phyloP scores from a whole-genome alignment of 1,284 basidiomycete species.

The Naganishia sp. region DNA sequence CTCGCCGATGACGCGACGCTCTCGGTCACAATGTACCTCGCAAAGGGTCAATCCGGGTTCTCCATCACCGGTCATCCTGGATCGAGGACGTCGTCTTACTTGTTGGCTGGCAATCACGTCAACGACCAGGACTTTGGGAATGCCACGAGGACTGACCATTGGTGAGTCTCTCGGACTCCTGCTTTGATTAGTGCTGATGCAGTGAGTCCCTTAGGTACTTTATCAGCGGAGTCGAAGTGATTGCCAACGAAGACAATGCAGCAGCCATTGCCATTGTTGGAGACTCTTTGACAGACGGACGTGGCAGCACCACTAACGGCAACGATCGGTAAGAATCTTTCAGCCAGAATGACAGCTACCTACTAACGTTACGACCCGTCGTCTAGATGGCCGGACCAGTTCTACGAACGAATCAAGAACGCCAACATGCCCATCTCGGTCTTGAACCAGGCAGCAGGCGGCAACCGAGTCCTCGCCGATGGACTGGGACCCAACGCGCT shows the following conservation, averaged over 20 bases:
- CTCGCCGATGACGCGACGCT: constrained; percentile 12
- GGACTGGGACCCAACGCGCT: constrained; percentile 58
- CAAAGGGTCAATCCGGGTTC: constrained; percentile 54
- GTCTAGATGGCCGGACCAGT: constrained; percentile 58
- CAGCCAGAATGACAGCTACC: background rate
- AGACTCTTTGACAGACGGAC: constrained; percentile 60
- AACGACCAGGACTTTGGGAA: constrained; percentile 25
- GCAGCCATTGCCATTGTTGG: constrained; percentile 57
- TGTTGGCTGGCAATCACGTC: constrained; percentile 55
- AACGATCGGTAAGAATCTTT: constrained; percentile 43
- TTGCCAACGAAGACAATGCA: constrained; percentile 42
- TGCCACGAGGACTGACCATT: constrained; percentile 18
- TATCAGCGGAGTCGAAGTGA: constrained; percentile 57
- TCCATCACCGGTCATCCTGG: constrained; percentile 59
- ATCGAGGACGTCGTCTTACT: constrained; percentile 58
- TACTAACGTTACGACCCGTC: no score
- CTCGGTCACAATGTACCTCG: constrained; percentile 50
- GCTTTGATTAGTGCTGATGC: background rate
- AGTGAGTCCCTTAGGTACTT: constrained; percentile 51
- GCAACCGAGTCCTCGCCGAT: constrained; percentile 59
- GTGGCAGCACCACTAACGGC: constrained; percentile 52
- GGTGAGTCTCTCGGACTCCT: background rate
- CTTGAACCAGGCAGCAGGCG: constrained; percentile 60
- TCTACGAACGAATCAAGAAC: constrained; percentile 55
- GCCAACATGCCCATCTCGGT: constrained; percentile 54